phyloP scores from a whole-genome alignment of 805 yeast genomes.

The Candida manassasensis region DNA sequence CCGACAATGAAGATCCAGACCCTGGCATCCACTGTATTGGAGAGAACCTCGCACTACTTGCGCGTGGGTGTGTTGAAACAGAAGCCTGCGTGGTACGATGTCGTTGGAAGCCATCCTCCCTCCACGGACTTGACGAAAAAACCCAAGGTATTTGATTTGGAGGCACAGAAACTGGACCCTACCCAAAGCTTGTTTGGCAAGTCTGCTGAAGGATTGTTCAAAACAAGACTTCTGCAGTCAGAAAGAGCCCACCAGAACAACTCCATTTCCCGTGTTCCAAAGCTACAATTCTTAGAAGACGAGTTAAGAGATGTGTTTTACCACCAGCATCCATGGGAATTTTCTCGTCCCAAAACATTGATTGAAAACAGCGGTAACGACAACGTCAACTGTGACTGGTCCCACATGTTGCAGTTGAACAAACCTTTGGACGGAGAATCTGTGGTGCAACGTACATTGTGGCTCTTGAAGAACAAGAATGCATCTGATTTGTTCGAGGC shows the following conservation, averaged over 20 bases:
- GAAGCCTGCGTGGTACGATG: slow-evolving; percentile 88
- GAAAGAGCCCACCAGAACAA: slow-evolving; percentile 36
- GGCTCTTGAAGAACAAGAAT: slow-evolving; percentile 27
- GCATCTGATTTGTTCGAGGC: slow-evolving; percentile 49
- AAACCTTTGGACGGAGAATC: slow-evolving; percentile 83
- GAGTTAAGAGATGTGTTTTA: slow-evolving; percentile 76
- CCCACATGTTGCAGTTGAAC: slow-evolving; percentile 62
- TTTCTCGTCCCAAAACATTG: slow-evolving; percentile 81
- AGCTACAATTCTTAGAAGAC: slow-evolving; percentile 66
- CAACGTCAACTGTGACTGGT: slow-evolving; percentile 64
- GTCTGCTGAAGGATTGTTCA: slow-evolving; percentile 22
- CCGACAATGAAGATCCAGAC: slow-evolving; percentile 55
- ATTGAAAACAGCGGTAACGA: slow-evolving; percentile 73
- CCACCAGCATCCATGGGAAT: slow-evolving; percentile 97
- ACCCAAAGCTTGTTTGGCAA: background rate
- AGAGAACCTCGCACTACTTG: slow-evolving; percentile 74
- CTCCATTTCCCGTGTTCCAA: slow-evolving; percentile 45
- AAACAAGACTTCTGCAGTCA: slow-evolving; percentile 42
- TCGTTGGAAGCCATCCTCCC: slow-evolving; percentile 82
- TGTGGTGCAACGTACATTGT: slow-evolving; percentile 42
- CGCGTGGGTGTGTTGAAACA: slow-evolving; percentile 61
- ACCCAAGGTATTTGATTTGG: slow-evolving; percentile 26
- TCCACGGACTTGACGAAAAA: slow-evolving; percentile 52
- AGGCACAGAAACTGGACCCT: slow-evolving; percentile 28
- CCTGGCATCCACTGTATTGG: slow-evolving; percentile 70